Evolutionary conservation across 2,329 filamentous ascomycete genomes (phyloP).

Genomic region (Neophaeococcomyces aloes): DNA sequence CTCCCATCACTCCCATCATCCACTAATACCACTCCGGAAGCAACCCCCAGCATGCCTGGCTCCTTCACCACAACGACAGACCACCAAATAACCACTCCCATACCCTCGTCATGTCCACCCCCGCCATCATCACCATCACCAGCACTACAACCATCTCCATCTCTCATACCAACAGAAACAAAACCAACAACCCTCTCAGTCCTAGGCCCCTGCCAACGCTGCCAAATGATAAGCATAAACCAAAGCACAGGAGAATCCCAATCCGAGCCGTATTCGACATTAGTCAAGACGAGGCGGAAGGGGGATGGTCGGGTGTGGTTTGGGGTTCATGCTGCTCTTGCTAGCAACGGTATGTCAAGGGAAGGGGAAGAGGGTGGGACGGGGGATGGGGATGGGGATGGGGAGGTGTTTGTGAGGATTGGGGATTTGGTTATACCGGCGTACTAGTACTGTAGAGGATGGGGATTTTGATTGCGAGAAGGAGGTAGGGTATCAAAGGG

Average conservation of each 20-base stretch:
- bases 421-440: conserved; percentile 31
- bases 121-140: too few species aligned
- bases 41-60: neutral
- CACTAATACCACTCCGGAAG: neutral
- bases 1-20: too few species aligned
- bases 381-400: conserved; percentile 13
- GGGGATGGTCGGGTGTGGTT: conserved; percentile 73
- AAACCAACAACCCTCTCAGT: conserved; percentile 27
- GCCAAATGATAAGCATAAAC: conserved; percentile 93
- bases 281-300: conserved; percentile 75
- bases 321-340: conserved; percentile 60
- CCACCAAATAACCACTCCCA: too few species aligned
- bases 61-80: neutral
- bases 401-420: conserved; percentile 25
- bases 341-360: too few species aligned
- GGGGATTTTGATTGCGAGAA: too few species aligned
- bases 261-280: conserved; percentile 77
- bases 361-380: conserved; percentile 15
- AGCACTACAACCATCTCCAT: too few species aligned
- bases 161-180: conserved; percentile 12
- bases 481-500: too few species aligned
- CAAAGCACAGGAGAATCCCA: conserved; percentile 67
- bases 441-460: conserved; percentile 17
- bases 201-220: conserved; percentile 74
- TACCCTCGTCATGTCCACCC: too few species aligned